Conservation (phyloP, 768 basidiomycete genomes). For the Russula sp. region DNA sequence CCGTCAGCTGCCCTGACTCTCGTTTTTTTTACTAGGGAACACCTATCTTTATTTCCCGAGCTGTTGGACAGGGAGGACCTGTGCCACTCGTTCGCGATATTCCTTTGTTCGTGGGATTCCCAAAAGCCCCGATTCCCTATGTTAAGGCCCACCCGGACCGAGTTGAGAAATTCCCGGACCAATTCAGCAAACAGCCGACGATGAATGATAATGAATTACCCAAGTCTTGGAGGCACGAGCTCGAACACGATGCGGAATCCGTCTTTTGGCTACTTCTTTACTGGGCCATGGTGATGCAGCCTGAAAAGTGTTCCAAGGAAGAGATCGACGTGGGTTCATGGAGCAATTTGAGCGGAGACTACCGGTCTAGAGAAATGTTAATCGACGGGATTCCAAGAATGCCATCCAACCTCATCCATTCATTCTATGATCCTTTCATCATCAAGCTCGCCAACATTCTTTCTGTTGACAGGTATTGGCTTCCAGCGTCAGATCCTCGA, state of each 20-base stretch:
- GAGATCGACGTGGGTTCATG: no score
- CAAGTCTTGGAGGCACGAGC: no score
- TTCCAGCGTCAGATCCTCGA: not conserved
- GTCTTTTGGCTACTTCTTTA: constrained; percentile 4
- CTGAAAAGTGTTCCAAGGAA: not conserved
- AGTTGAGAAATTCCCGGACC: no score
- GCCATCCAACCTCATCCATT: not conserved
- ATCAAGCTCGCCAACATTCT: not conserved
- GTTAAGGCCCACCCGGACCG: no score
- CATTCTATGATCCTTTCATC: not conserved
- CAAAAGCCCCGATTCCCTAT: no score
- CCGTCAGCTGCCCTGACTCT: not conserved
- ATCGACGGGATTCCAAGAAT: no score
- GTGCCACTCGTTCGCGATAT: not conserved
- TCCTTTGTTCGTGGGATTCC: no score
- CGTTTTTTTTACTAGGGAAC: not conserved
- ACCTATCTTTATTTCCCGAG: not conserved
- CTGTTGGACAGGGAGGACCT: not conserved
- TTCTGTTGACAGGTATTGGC: not conserved
- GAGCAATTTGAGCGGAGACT: no score
- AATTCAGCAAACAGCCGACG: no score
- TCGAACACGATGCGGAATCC: not conserved
- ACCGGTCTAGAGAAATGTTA: no score
- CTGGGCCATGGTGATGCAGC: not conserved
- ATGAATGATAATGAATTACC: no score